A percentile compares a stretch with the other conserved stretches of the same genome.
These are phyloP conservation scores for Phyllosticta citriasiana DNA, from an alignment of 2,329 filamentous ascomycete species.

Conservation along the genomic window DNA sequence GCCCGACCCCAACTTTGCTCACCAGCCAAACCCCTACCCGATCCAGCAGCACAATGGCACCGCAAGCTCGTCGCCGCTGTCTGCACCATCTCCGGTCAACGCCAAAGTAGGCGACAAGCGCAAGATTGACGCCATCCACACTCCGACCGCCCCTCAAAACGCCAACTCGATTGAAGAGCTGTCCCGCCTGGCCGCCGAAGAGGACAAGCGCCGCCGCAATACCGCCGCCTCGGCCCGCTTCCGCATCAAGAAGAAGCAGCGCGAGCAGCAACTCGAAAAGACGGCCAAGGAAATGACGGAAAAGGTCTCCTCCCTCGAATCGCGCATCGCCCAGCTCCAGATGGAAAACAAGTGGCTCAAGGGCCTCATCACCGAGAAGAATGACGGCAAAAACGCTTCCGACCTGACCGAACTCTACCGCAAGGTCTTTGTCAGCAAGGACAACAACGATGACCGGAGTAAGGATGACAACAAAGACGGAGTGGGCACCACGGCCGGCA, in stretches of 20 bases:
- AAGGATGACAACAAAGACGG: slow-evolving; percentile 26
- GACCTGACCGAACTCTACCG: slow-evolving; percentile 25
- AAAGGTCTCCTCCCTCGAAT: slow-evolving; percentile 35
- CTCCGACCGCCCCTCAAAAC: slow-evolving; percentile 15
- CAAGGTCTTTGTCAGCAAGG: slow-evolving; percentile 20
- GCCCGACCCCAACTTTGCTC: slow-evolving; percentile 21
- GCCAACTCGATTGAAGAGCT: slow-evolving; percentile 34
- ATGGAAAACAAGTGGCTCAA: slow-evolving; percentile 45
- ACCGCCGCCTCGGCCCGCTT: slow-evolving; percentile 44
- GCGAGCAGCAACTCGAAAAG: slow-evolving; percentile 43
- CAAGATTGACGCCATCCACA: slow-evolving; percentile 29
- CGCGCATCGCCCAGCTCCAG: slow-evolving; percentile 39
- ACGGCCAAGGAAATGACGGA: slow-evolving; percentile 42
- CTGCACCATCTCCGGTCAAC: slow-evolving; percentile 16
- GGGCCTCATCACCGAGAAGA: slow-evolving; percentile 42
- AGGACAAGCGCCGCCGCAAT: slow-evolving; percentile 45
- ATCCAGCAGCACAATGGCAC: slow-evolving; percentile 17
- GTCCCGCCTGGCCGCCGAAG: slow-evolving; percentile 38
- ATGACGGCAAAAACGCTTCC: slow-evolving; percentile 25
- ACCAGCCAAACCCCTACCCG: slow-evolving; percentile 18
- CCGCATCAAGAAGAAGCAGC: slow-evolving; percentile 47
- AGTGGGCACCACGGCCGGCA: slow-evolving; percentile 23
- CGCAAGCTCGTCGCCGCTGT: slow-evolving; percentile 21
- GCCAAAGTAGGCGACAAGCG: slow-evolving; percentile 33
- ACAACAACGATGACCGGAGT: slow-evolving; percentile 24